These are phyloP conservation scores for Ustilago esculenta DNA, from an alignment of 1,284 basidiomycete species.

Conservation along the genomic window DNA sequence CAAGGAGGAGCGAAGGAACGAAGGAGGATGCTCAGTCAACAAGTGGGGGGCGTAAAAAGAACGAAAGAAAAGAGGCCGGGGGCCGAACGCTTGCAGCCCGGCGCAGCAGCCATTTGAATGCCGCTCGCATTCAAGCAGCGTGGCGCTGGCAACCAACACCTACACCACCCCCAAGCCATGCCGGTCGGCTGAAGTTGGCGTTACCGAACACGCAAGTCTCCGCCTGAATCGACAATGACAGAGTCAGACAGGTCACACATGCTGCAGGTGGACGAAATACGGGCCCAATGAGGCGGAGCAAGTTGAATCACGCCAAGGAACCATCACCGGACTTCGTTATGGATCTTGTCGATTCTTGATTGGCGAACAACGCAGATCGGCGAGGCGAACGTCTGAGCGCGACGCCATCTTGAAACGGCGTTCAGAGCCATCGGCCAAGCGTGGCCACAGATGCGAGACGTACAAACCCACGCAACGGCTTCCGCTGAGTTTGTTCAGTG, in stretches of 20 bases:
- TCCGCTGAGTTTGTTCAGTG: slow-evolving; percentile 1
- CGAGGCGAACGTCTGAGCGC: no score
- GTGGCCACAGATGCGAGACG: background rate
- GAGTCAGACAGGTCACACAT: no score
- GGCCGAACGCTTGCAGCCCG: background rate
- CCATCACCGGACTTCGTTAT: no score
- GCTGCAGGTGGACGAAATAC: background rate
- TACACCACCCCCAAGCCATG: slow-evolving; percentile 9
- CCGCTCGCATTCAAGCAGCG: no score
- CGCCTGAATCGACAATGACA: no score
- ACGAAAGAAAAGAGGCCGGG: background rate
- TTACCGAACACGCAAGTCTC: slow-evolving; percentile 1
- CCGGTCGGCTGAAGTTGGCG: slow-evolving; percentile 17
- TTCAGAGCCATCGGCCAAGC: no score
- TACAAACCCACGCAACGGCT: slow-evolving; percentile 1
- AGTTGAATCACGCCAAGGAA: background rate
- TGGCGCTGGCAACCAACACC: slow-evolving; percentile 26
- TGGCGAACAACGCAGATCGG: no score
- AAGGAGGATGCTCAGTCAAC: slow-evolving; percentile 13
- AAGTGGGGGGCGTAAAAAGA: slow-evolving; percentile 26
- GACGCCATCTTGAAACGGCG: background rate
- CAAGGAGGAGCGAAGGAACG: background rate
- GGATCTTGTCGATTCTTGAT: no score
- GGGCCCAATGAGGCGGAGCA: background rate
- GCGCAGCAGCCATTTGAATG: slow-evolving; percentile 1